Base-by-base conservation (phyloP, 345 rosid species). In the Raphanus raphanistrum region DNA sequence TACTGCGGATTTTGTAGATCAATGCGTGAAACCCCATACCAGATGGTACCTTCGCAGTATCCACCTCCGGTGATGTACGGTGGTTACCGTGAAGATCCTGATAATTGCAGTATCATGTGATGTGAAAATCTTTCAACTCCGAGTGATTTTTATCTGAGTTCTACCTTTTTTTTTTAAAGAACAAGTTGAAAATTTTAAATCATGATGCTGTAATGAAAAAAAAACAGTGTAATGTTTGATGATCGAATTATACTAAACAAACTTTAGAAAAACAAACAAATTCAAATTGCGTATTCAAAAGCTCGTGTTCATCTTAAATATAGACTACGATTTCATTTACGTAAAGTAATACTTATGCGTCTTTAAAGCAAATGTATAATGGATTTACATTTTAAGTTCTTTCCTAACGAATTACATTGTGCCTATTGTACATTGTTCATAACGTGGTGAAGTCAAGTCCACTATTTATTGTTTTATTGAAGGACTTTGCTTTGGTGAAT, bases 1-100 rank as follows among this genome's bases (percentile, higher is more conserved):
- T 69, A 27, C 38, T 79, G 82, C 5, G 79, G 75, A 7, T 74
- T 68, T 3, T 79, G 82, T 74, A 38, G 62, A 17, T 29, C 16
- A 12, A 33, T 68, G 79, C 48, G 60, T 28, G 66, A 68, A 21
- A 38, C 31, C 10, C 7, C 1, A 1, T 68, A 74, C 31, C 66
- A 68, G 10, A 31, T 55, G 52, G 7, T 63, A 5, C 1, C 25
- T 54, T 45, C 54, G 31, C 8, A 31, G 64, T 72, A 50, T 43
- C 33, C 11, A 13, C 66, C 66, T 10, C 71, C 79, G 60, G 38
- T 17, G 50, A 8, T 8, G 16, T 69, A 64, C 60, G 55, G 79
- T 29, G 68, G 54, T 48, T 48, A 48, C 54, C 16, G 54, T 13
- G 54, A 79, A 0, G 60, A 77, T 4, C 12, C 68, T 8, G 11